Conservation (phyloP, 1,139 yeast genomes). For the Pichia sp. region DNA sequence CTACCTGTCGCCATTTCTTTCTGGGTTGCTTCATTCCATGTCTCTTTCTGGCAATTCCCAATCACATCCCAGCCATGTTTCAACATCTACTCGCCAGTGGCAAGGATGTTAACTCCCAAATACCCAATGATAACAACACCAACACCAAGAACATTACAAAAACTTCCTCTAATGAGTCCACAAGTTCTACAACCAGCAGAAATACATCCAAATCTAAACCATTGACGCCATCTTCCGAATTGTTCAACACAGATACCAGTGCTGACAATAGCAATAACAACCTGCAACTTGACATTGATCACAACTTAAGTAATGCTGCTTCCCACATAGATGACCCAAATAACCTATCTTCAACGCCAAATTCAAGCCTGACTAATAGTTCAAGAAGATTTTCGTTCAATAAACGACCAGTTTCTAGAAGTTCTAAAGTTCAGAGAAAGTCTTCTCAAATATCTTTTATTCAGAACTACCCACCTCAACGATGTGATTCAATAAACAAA, state of each 20-base stretch:
- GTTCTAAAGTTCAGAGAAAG: constrained; percentile 12
- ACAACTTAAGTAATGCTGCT: background rate
- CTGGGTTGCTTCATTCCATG: background rate
- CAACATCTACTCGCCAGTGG: background rate
- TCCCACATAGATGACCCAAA: background rate
- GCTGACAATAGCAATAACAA: background rate
- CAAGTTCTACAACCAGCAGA: too few species aligned
- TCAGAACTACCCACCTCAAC: constrained; percentile 26
- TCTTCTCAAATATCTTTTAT: constrained; percentile 26
- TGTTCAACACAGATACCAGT: background rate
- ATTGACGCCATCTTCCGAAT: constrained; percentile 9
- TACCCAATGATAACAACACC: background rate
- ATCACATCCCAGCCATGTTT: background rate
- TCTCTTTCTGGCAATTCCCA: too few species aligned
- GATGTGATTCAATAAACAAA: constrained; percentile 22
- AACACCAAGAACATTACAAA: background rate
- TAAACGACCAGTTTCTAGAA: constrained; percentile 23
- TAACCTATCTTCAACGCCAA: background rate
- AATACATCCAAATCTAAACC: background rate
- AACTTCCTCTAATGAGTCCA: background rate
- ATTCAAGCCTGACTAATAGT: background rate
- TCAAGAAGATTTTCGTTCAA: constrained; percentile 25
- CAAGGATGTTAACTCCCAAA: background rate
- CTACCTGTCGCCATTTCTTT: background rate
- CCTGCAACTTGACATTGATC: background rate